These are phyloP conservation scores for Eudorina sp. DNA, from an alignment of 139 green algal species.

Conservation along the genomic window DNA sequence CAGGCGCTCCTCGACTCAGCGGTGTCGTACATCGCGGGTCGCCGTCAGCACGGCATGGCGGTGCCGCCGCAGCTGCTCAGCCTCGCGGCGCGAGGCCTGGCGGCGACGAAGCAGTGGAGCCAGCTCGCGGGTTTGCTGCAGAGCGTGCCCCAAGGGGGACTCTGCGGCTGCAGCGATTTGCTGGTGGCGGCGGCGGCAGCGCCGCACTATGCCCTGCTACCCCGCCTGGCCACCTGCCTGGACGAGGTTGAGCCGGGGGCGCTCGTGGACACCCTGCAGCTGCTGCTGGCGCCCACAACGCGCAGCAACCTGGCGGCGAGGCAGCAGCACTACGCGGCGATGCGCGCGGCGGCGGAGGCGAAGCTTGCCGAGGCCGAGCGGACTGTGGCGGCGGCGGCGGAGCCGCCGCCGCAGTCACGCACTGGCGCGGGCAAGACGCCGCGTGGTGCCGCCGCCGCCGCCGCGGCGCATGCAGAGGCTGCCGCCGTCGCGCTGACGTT, in stretches of 20 bases:
- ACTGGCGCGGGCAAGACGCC: background rate
- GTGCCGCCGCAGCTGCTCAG: constrained; percentile 38
- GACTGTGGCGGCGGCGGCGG: background rate
- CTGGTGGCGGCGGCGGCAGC: constrained; percentile 48
- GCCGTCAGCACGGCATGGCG: constrained; percentile 28
- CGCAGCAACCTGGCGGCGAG: constrained; percentile 1
- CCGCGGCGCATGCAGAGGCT: too few species aligned
- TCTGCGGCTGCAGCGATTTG: constrained; percentile 45
- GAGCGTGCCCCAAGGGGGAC: background rate
- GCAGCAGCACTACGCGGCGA: constrained; percentile 13
- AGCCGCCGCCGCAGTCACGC: background rate
- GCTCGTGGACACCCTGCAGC: constrained; percentile 48
- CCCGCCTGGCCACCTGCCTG: constrained; percentile 40
- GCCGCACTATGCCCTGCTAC: constrained; percentile 57
- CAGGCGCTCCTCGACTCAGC: constrained; percentile 26
- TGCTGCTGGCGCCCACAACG: constrained; percentile 56
- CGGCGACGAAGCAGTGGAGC: constrained; percentile 8
- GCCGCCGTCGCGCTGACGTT: constrained; percentile 17
- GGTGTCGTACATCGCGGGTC: constrained; percentile 16
- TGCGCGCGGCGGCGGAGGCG: constrained; percentile 8
- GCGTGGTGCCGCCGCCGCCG: background rate
- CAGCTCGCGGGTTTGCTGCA: constrained; percentile 14
- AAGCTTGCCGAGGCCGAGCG: constrained; percentile 1
- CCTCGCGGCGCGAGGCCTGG: constrained; percentile 16
- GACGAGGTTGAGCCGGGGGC: constrained; percentile 57